phyloP scores from a whole-genome alignment of 2,329 filamentous ascomycete species.

The Pseudocercospora fijiensis region DNA sequence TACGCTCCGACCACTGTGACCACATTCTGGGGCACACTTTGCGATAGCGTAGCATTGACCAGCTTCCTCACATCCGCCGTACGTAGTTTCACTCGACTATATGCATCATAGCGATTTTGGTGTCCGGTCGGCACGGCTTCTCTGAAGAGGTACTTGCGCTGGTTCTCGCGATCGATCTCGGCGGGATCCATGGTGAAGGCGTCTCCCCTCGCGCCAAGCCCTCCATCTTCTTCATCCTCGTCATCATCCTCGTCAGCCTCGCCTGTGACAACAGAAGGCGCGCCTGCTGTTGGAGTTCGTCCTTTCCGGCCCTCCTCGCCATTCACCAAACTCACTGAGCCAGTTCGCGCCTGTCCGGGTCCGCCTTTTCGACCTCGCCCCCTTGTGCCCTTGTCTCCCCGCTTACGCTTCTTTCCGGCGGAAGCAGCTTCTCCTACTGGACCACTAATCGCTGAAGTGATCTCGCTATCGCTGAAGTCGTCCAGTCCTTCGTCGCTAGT shows the following conservation, averaged over 20 bases:
- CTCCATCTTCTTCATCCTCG: slow-evolving; percentile 57
- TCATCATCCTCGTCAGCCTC: slow-evolving; percentile 48
- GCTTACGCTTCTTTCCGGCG: slow-evolving; percentile 31
- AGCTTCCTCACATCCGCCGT: slow-evolving; percentile 70
- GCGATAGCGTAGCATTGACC: slow-evolving; percentile 76
- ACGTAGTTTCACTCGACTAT: slow-evolving; percentile 66
- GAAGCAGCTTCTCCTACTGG: slow-evolving; percentile 44
- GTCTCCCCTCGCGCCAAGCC: slow-evolving; percentile 53
- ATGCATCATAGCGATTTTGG: slow-evolving; percentile 68
- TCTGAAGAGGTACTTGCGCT: slow-evolving; percentile 29
- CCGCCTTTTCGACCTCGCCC: slow-evolving; percentile 30
- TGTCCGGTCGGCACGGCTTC: slow-evolving; percentile 61
- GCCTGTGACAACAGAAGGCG: slow-evolving; percentile 34
- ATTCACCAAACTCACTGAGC: slow-evolving; percentile 31
- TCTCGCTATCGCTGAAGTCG: slow-evolving; percentile 39
- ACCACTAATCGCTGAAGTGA: slow-evolving; percentile 35
- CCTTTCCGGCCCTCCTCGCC: slow-evolving; percentile 36
- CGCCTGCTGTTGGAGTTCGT: slow-evolving; percentile 31
- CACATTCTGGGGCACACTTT: slow-evolving; percentile 71
- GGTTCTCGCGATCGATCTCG: slow-evolving; percentile 30
- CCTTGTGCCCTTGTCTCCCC: slow-evolving; percentile 29
- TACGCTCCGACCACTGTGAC: slow-evolving; percentile 74
- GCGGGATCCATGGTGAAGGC: slow-evolving; percentile 39
- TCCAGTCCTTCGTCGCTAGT: slow-evolving; percentile 32
- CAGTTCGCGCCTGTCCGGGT: slow-evolving; percentile 9